Evolutionary conservation across 2,329 filamentous ascomycete species (phyloP), one percentile per base, ranked within the genome.

Genomic region (Colletotrichum higginsianum): DNA sequence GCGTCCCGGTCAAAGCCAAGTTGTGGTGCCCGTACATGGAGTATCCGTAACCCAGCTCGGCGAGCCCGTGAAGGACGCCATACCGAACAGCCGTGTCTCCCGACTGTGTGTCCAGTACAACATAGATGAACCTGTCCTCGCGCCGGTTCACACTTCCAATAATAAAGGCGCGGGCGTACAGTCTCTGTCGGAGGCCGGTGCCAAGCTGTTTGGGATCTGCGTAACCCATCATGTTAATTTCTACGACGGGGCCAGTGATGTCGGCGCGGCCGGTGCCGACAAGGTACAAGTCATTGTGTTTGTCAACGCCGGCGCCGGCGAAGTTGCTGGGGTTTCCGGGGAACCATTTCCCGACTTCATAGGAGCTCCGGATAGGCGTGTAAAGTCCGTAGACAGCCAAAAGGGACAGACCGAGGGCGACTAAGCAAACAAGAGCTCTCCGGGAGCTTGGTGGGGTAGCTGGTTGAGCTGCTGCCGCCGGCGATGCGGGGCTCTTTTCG

Each of bases 141-240:
- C 91, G 87, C 21, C 89, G 87, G 40, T 88, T 83, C 0, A 90
- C 82, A 77, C 93, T 90, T 64, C 92, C 94, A 63, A 98, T 85
- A 75, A 98, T 96, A 82, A 98, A 98, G 40, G 95, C 92, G 66
- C 95, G 91, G 18, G 94, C 94, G 82, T 95, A 95, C 26, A 98
- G 86, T 66, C 95, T 89, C 82, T 98, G 95, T 55, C 94, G 91
- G 58, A 98, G 84, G 35, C 95, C 95, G 7, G 90, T 91, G 56
- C 95, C 95, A n/a, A 93, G 82, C 82, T 98, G 95, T 53, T 88
- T 89, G 16, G 90, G 85, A 79, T 94, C 91, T 38, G 95, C 94
- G 83, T 97, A 97, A 73, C 95, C 95, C 87, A 95, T 96, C 81
- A 98, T 89, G 78, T 94, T 94, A 82, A 98, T 90, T 82, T 98